phyloP scores from a whole-genome alignment of 768 basidiomycete species.

The Rhodotorula kratochvilovae region DNA sequence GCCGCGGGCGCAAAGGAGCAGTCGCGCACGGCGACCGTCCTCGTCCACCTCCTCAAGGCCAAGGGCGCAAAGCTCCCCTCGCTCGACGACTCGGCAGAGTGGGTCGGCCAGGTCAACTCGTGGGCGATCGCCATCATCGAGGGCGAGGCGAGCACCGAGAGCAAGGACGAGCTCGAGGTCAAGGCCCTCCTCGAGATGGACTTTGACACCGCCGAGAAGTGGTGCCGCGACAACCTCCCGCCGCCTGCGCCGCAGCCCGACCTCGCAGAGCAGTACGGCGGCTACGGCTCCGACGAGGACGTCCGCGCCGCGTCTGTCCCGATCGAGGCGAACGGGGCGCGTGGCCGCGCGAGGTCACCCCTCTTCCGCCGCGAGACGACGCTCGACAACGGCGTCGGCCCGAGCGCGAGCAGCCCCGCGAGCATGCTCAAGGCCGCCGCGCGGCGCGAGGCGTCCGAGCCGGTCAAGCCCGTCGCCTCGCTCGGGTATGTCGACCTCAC shows the following conservation, averaged over 20 bases:
- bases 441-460: neutral
- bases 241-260: neutral
- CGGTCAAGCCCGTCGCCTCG: neutral
- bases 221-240: neutral
- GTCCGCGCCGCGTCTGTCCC: neutral
- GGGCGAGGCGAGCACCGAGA: neutral
- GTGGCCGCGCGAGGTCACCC: neutral
- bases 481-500: conserved; percentile 13
- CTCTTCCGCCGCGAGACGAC: neutral
- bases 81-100: neutral
- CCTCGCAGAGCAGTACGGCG: neutral
- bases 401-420: neutral
- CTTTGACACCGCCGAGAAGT: neutral
- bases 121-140: conserved; percentile 16
- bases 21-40: neutral
- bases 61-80: conserved; percentile 15
- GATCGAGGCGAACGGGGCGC: neutral
- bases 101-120: neutral
- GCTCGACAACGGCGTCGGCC: neutral
- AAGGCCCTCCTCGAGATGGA: neutral
- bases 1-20: neutral
- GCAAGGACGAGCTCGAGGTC: neutral
- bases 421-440: neutral
- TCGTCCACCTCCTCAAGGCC: conserved; percentile 16
- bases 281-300: neutral